phyloP scores from a whole-genome alignment of 2,329 filamentous ascomycete genomes.

The Fusarium solani-melongenae region DNA sequence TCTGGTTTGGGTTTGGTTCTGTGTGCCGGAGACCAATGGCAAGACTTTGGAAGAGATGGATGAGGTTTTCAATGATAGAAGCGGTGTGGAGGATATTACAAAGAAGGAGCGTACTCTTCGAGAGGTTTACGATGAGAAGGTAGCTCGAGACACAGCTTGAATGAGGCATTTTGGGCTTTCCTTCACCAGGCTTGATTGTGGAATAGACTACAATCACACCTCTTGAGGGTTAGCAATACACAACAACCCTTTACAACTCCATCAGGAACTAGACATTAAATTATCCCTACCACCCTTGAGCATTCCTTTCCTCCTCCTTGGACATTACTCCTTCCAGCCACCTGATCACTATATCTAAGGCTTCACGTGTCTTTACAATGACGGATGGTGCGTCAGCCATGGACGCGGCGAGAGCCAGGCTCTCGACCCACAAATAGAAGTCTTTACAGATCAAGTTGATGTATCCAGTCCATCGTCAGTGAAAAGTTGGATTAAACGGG shows the following conservation, averaged over 20 bases:
- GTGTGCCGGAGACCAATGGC: constrained; percentile 68
- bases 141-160: background rate
- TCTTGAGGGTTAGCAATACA: background rate
- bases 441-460: background rate
- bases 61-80: constrained; percentile 45
- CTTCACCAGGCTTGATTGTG: background rate
- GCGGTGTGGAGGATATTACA: constrained; percentile 34
- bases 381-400: too few species aligned
- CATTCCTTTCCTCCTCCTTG: background rate
- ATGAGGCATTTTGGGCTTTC: background rate
- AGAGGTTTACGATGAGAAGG: constrained; percentile 1
- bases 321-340: too few species aligned
- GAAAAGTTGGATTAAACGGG: too few species aligned
- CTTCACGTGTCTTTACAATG: too few species aligned
- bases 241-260: background rate
- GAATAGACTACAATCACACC: background rate
- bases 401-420: too few species aligned
- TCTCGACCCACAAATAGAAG: background rate
- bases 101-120: constrained; percentile 2
- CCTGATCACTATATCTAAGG: too few species aligned
- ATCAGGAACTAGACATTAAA: background rate
- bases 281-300: background rate
- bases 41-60: constrained; percentile 67
- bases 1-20: constrained; percentile 59
- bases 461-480: background rate